Base-by-base conservation (phyloP, 805 yeast genomes). In the Ogataea parapolymorpha region DNA sequence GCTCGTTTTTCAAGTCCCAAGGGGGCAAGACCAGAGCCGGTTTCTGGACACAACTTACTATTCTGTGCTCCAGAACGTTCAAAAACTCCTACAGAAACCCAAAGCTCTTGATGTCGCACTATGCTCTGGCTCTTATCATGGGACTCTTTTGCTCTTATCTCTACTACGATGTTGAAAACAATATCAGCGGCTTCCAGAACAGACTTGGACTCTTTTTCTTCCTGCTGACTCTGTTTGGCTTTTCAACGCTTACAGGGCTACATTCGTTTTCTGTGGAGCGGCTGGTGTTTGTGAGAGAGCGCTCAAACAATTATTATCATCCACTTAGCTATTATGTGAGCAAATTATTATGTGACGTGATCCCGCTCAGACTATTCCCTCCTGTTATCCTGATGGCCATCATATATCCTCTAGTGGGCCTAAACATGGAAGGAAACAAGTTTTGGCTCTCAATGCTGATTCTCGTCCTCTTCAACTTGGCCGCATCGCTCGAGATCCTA, bases 101-200 rank as follows among this genome's bases (percentile, higher is more conserved):
- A 8, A 82, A 79, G 65, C 70, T 93, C n/a, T 71, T 93, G 39
- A 60, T 89, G 45, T 85, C 93, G 1, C 95, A 93, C 55, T 91
- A 91, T 56, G 67, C 83, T 2, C 69, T 91, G 45, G 82, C 96
- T 0, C 63, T 86, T 7, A 60, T 81, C 12, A 77, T 91, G 62
- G 96, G 95, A 1, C 56, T 80, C 4, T 85, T 91, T 63, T 82
- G 96, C 63, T 96, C 98, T 0, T 77, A 77, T 36, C 69, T 93
- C 29, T 93, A 93, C 62, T 91, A 82, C 65, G 73, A 88, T 55
- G 80, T 91, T 18, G 70, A 80, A 30, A 85, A 88, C 58, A 96
- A 91, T 60, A 91, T 93, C 41, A 81, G 95, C 55, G 99, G 99
- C 0, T 93, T 93, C 70, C 99, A 93, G 62, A 93, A 93, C 63